Base-by-base conservation (phyloP, 371 early-diverging fungal species). In the Coemansia sp. region DNA sequence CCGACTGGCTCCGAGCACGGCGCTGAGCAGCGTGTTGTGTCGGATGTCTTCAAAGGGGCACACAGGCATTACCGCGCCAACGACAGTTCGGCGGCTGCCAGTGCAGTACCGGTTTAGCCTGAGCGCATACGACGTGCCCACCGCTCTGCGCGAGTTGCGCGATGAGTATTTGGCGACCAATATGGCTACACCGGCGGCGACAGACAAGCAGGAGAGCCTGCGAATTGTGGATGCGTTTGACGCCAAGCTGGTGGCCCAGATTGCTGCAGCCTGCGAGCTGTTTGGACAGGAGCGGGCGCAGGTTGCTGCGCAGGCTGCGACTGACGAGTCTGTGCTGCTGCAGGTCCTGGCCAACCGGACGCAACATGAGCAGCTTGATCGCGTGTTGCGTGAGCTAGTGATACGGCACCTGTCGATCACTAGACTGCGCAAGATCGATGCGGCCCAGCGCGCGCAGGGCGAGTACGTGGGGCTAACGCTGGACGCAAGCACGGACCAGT, bases 391-490 rank as follows among this genome's bases (percentile, higher is more conserved):
- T 18, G 40, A 14, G 7, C 31, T 48, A 16, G 39, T 55, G 31
- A 31, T 16, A 0, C 32, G 39, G 37, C 31, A 46, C 18, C 24
- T 58, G 58, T 16, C 47, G 18, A 11, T 10, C 1, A 31, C 33
- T 1, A 18, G 18, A 31, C 12, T 59, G 48, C 43, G n/a, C 9
- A 52, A 8, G 29, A 59, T 65, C n/a, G 37, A 54, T 16, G 47
- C 39, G 1, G 66, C 66, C 9, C 51, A 16, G n/a, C 44, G 11
- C 2, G 42, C 16, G 9, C 18, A 16, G 9, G 55, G 70, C 47
- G 70, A 54, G 32, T 69, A 69, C 36, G 67, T 69, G 31, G 70
- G 70, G 5, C 38, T 69, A 40, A 51, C 69, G n/a, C 71, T 69
- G 29, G 70, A 60, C 3, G 38, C n/a, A 9, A 33, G 42, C 2